Base-by-base conservation (phyloP, 2,329 filamentous ascomycete genomes). In the Paracoccidioides lutzii region DNA sequence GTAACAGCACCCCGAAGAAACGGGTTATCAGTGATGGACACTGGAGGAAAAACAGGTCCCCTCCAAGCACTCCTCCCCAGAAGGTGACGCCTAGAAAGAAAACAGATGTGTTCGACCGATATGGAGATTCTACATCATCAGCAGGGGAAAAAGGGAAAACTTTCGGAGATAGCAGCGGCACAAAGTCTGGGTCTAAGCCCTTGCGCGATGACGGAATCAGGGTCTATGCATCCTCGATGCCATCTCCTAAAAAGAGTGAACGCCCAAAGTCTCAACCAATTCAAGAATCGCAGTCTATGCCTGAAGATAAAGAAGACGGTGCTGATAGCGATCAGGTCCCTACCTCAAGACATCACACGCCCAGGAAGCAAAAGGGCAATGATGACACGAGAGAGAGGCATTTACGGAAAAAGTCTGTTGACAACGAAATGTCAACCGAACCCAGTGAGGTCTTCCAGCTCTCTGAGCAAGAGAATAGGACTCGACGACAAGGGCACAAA, bases 1-100 rank as follows among this genome's bases (percentile, higher is more conserved):
- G 71, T 63, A 77, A 71, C 66, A 82, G 76, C 52, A 81, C 88
- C 48, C 91, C 91, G 14, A 90, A 88, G 73, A 96, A 95, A 77
- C 82, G 90, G 60, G 88, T 97, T 54, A 82, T 96, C 59, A 96
- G 90, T 68, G 91, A 97, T 72, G 86, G 87, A 55, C 88, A 95
- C 72, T 97, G 91, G 68, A 80, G 78, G 59, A 78, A 76, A 57
- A 78, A 76, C 58, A 77, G 75, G 57, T 77, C 69, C 56, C 71
- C 77, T 7, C 68, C 75, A 0, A 74, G 71, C 57, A 63, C 66
- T 15, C 67, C 65, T 41, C 57, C 66, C 42, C 58, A 69, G 43
- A 66, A 75, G 67, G 53, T 70, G 66, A 63, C 69, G 63, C 60
- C 63, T 12, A 68, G 66, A 28, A 77, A 75, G 61, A 70, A 75